Evolutionary conservation across 495 filamentous ascomycete genomes (phyloP).

Genomic region (Neurospora sp.): DNA sequence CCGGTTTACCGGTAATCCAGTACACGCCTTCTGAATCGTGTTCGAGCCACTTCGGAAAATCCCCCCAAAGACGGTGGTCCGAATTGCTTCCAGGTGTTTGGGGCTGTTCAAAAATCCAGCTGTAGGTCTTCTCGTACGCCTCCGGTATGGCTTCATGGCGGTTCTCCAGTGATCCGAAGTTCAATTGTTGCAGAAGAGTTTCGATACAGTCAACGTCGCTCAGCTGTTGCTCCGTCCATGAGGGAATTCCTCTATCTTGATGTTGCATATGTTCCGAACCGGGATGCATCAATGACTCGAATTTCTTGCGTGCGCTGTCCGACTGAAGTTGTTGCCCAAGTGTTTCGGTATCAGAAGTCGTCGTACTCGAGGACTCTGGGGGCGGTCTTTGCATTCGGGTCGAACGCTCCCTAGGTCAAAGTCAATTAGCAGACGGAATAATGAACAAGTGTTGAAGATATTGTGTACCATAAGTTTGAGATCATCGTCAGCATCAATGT

Average conservation of each 20-base stretch:
- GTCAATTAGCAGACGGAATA: neutral
- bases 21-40: neutral
- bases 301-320: neutral
- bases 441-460: neutral
- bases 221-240: neutral
- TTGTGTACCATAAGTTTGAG: neutral
- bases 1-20: constrained; percentile 2
- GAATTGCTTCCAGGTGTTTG: neutral
- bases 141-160: neutral
- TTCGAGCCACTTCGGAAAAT: neutral
- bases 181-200: neutral
- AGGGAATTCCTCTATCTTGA: neutral
- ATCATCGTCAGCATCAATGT: neutral
- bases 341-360: neutral
- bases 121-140: neutral
- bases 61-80: neutral
- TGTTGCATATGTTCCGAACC: neutral
- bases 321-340: neutral
- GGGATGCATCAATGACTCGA: neutral
- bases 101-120: neutral
- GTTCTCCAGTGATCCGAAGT: neutral
- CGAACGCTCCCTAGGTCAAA: neutral
- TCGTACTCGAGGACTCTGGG: neutral
- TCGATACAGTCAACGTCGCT: neutral
- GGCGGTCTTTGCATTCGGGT: neutral